Percentiles rank a stretch among this genome's conserved stretches.
phyloP scores from a whole-genome alignment of 148 eudicot genomes.

The Pharnaceum exiguum region DNA sequence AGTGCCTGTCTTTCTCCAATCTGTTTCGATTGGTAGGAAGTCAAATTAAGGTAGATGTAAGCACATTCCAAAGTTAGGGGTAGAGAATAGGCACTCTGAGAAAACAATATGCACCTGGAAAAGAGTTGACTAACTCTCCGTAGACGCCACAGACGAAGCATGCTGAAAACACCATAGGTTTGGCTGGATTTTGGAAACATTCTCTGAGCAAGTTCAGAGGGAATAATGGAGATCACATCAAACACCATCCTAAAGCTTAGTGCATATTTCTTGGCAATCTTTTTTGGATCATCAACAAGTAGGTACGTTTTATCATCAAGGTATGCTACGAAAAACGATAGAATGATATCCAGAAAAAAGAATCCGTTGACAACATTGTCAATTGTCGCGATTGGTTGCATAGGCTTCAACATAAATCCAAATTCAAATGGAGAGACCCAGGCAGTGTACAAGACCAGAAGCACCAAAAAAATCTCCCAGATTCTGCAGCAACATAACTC shows the following conservation, averaged over 20 bases:
- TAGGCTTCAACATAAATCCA: constrained; percentile 54
- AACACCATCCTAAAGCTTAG: too few relatives aligned
- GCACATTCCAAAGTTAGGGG: too few relatives aligned
- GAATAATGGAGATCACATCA: too few relatives aligned
- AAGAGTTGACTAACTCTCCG: constrained; percentile 87
- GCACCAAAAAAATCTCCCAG: constrained; percentile 75
- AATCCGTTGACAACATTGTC: constrained; percentile 81
- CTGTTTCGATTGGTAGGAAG: too few relatives aligned
- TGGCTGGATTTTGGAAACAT: too few relatives aligned
- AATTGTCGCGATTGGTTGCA: constrained; percentile 42
- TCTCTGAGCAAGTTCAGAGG: too few relatives aligned
- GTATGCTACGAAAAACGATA: constrained; percentile 92
- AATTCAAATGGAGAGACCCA: constrained; percentile 91
- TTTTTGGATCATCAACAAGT: constrained; percentile 67
- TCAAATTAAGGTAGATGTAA: too few relatives aligned
- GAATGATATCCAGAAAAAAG: constrained; percentile 76
- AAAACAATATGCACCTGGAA: constrained; percentile 74
- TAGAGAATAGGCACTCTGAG: too few relatives aligned
- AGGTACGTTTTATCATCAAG: constrained; percentile 62
- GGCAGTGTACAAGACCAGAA: constrained; percentile 81
- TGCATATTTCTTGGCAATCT: constrained; percentile 64
- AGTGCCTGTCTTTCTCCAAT: constrained; percentile 45
- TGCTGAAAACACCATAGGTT: too few relatives aligned
- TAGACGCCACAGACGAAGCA: constrained; percentile 95
- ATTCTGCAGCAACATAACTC: constrained; percentile 47